Evolutionary conservation across 306 rosid species (phyloP).

Genomic region (Pyrus bretschneideri): DNA sequence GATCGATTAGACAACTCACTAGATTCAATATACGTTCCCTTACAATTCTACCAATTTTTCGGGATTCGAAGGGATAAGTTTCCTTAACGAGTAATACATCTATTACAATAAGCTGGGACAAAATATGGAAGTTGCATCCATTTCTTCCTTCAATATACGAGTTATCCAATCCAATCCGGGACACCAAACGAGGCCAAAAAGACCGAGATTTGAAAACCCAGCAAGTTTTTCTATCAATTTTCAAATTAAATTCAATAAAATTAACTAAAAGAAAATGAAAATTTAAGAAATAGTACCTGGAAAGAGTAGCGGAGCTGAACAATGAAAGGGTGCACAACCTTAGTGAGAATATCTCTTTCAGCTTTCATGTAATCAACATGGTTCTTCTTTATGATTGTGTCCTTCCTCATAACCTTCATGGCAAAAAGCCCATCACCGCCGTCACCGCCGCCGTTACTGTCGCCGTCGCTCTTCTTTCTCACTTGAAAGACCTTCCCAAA

Average conservation of each 20-base stretch:
- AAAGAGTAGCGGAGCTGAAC: constrained; percentile 91
- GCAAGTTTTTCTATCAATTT: neutral
- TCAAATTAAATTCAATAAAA: neutral
- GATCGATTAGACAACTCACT: neutral
- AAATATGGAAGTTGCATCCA: neutral
- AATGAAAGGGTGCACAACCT: constrained; percentile 75
- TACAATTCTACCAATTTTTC: neutral
- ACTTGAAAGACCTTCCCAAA: constrained; percentile 92
- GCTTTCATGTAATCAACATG: constrained; percentile 95
- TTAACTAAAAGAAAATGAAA: neutral
- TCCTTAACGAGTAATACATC: neutral
- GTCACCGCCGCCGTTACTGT: neutral
- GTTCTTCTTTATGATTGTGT: constrained; percentile 74
- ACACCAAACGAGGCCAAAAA: neutral
- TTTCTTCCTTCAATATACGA: neutral
- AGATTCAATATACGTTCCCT: neutral
- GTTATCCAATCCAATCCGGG: neutral
- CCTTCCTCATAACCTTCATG: constrained; percentile 95
- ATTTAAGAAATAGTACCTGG: constrained; percentile 29
- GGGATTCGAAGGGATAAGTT: neutral
- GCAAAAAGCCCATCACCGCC: constrained; percentile 62
- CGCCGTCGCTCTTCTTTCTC: constrained; percentile 30
- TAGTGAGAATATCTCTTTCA: constrained; percentile 91
- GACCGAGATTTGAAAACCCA: neutral
- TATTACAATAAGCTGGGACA: neutral